Conservation (phyloP, 805 yeast species). For the Cyberlindnera amylophila region DNA sequence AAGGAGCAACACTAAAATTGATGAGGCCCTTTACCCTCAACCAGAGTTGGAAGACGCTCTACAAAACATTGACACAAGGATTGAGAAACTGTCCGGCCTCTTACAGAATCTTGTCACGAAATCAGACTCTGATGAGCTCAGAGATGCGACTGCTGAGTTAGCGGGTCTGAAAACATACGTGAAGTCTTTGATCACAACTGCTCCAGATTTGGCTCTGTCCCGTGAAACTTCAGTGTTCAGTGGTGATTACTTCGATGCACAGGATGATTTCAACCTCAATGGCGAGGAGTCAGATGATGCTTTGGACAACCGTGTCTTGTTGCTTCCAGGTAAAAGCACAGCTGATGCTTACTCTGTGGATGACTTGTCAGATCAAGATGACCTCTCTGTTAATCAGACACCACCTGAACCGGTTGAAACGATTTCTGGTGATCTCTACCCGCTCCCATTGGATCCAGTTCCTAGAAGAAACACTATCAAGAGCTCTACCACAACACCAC, state of each 20-base stretch:
- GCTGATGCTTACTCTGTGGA: slow-evolving; percentile 18
- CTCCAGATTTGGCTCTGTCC: slow-evolving; percentile 11
- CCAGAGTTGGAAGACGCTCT: background rate
- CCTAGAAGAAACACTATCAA: slow-evolving; percentile 56
- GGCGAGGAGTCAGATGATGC: slow-evolving; percentile 35
- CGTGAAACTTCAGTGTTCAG: slow-evolving; percentile 34
- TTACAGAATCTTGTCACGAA: background rate
- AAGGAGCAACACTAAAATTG: background rate
- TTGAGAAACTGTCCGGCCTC: slow-evolving; percentile 3
- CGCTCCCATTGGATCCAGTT: slow-evolving; percentile 49
- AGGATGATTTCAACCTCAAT: slow-evolving; percentile 17
- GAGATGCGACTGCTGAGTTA: slow-evolving; percentile 5
- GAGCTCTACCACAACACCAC: slow-evolving; percentile 65
- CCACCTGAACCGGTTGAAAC: background rate
- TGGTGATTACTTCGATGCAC: slow-evolving; percentile 64
- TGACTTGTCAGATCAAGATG: slow-evolving; percentile 27
- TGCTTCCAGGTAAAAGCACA: slow-evolving; percentile 18
- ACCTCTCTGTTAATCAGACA: slow-evolving; percentile 7
- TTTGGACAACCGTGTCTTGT: slow-evolving; percentile 19
- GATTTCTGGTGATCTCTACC: slow-evolving; percentile 46
- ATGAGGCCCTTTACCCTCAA: background rate
- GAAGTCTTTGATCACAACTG: slow-evolving; percentile 4
- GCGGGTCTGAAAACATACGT: slow-evolving; percentile 8
- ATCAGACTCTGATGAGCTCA: background rate
- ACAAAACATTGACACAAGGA: slow-evolving; percentile 3